Evolutionary conservation across 306 rosid genomes (phyloP).

Genomic region (Hippophae tibetana): DNA sequence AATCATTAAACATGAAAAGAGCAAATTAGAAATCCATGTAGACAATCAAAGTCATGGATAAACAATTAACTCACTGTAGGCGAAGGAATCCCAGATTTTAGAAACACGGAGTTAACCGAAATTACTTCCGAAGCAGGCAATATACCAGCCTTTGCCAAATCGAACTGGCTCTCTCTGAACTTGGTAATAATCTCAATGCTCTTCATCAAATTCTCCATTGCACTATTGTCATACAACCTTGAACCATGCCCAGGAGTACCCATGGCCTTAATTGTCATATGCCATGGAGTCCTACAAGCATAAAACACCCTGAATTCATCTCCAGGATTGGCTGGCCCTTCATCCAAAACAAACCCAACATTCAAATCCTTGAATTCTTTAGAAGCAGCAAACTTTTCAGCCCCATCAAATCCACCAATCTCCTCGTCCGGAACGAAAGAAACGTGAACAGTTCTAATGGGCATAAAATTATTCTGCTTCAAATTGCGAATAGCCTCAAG

Average conservation of each 20-base stretch:
- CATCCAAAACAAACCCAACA: conserved; percentile 69
- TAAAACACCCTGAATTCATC: conserved; percentile 72
- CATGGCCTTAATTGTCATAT: conserved; percentile 44
- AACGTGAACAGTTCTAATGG: conserved; percentile 56
- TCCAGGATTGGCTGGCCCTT: conserved; percentile 70
- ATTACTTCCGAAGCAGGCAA: conserved; percentile 63
- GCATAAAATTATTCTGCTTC: conserved; percentile 18
- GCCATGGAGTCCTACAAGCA: conserved; percentile 72
- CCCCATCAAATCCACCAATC: conserved; percentile 58
- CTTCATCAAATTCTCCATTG: conserved; percentile 90
- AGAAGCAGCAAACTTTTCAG: conserved; percentile 42
- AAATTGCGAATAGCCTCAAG: conserved; percentile 80
- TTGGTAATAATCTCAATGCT: conserved; percentile 46
- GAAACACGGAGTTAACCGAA: conserved; percentile 77
- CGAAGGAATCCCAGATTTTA: conserved; percentile 60
- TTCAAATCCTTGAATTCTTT: conserved; percentile 40
- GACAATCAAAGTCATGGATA: background rate
- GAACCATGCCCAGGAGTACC: conserved; percentile 80
- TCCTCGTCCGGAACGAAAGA: conserved; percentile 88
- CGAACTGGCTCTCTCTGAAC: conserved; percentile 78
- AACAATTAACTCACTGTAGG: conserved; percentile 36
- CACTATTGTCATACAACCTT: conserved; percentile 59
- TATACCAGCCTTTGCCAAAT: conserved; percentile 63
- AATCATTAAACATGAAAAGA: background rate
- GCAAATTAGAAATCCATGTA: background rate